Evolutionary conservation across 169 alveolate genomes (phyloP), one percentile per base, ranked within the genome.

Genomic region (Plasmodium vinckei): DNA sequence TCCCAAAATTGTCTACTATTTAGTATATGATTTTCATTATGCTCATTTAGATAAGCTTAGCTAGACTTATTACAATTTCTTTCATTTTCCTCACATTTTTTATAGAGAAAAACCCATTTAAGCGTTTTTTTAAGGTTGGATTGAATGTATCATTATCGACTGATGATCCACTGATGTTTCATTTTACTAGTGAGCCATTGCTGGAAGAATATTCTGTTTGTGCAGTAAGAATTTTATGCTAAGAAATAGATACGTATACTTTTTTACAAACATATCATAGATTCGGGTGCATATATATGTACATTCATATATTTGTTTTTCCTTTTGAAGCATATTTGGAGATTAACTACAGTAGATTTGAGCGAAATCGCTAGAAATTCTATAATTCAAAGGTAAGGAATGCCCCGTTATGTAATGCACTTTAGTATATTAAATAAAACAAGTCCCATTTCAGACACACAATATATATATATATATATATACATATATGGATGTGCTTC

Each of bases 121-220:
- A 86, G 65, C 91, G 91, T 23, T 97, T 95, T 92, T 96, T 96
- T 92, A 69, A 91, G 82, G 92, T 94, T 53, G 99, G 99, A 27
- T 87, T 97, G 27, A 97, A 97, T 82, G 98, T 97, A 9, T 92
- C 98, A 23, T 70, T 97, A 13, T 96, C 98, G 39, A 97, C 99
- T 10, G 99, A 97, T 84, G 99, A 97, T 86, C 99, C 99, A 5
- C 87, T 97, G 67, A 97, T 97, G 95, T 94, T 97, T 79, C 99
- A 96, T 87, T 89, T 95, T 67, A 97, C 99, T 1, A 96, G 94
- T 39, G 98, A 97, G 70, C 98, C 99, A 21, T 92, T 97, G 25
- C 88, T 97, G 27, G 99, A 97, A 79, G 99, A 97, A 84, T 97
- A 97, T 82, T 95, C 98, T 19, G 93, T 95, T 72, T 96, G 98